phyloP scores from a whole-genome alignment of 169 alveolate genomes.

The Eimeria necatrix region DNA sequence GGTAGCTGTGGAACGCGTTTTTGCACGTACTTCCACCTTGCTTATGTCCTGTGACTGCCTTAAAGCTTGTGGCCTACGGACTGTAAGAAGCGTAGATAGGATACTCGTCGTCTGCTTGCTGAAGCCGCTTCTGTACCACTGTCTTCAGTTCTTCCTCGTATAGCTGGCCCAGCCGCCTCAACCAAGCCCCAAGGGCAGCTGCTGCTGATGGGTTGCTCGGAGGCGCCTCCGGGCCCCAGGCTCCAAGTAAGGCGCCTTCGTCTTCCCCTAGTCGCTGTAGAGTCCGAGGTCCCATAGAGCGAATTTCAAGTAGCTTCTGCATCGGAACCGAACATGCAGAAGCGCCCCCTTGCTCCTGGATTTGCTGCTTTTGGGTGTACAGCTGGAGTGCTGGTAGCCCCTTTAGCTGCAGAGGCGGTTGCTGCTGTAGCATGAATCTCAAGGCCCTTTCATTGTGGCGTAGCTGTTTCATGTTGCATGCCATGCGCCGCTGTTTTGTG shows the following conservation, averaged over 20 bases:
- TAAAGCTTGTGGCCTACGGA: background rate
- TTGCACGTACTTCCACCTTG: too few species aligned
- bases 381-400: constrained; percentile 77
- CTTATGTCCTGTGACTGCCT: too few species aligned
- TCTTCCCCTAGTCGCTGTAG: constrained; percentile 38
- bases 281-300: constrained; percentile 23
- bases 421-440: constrained; percentile 73
- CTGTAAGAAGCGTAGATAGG: constrained; percentile 48
- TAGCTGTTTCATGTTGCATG: constrained; percentile 75
- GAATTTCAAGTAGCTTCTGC: constrained; percentile 50
- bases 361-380: constrained; percentile 15
- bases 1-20: too few species aligned
- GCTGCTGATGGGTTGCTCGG: constrained; percentile 32
- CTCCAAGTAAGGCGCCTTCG: constrained; percentile 33
- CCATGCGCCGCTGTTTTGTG: constrained; percentile 73
- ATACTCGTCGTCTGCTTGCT: constrained; percentile 69
- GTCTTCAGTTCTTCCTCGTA: constrained; percentile 40
- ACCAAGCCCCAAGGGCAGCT: constrained; percentile 44
- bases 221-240: constrained; percentile 56
- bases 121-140: constrained; percentile 51
- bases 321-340: background rate
- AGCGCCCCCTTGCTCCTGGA: background rate
- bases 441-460: constrained; percentile 79
- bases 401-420: constrained; percentile 55
- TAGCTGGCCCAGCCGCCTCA: constrained; percentile 62